phyloP scores from a whole-genome alignment of 257 asterid species.

The Solanum chiquidenum region DNA sequence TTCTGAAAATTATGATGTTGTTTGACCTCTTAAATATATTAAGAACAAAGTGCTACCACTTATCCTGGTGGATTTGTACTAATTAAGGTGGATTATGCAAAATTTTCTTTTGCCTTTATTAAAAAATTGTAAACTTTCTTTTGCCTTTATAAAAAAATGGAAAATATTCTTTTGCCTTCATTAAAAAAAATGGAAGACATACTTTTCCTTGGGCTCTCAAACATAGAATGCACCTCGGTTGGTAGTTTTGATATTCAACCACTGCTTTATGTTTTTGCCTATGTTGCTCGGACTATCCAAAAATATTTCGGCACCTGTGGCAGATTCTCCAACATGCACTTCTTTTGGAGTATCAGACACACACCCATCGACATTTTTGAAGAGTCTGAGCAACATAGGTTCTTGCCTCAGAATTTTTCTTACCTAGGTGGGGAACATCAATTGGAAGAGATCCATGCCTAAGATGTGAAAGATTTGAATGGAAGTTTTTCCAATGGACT shows the following conservation, averaged over 20 bases:
- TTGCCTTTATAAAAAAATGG: neutral
- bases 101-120: neutral
- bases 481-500: neutral
- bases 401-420: neutral
- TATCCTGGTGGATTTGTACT: neutral
- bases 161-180: neutral
- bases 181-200: neutral
- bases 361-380: neutral
- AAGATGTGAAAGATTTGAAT: neutral
- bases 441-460: neutral
- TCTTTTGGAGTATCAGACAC: neutral
- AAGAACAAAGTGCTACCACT: neutral
- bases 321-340: neutral
- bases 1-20: neutral
- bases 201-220: neutral
- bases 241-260: neutral
- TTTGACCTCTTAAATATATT: neutral
- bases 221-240: neutral
- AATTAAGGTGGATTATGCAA: neutral
- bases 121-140: neutral
- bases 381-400: neutral
- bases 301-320: neutral
- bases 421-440: neutral
- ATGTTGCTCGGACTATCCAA: neutral
- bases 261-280: neutral